Conservation (phyloP, 2,329 filamentous ascomycete genomes). For the Cadophora malorum region DNA sequence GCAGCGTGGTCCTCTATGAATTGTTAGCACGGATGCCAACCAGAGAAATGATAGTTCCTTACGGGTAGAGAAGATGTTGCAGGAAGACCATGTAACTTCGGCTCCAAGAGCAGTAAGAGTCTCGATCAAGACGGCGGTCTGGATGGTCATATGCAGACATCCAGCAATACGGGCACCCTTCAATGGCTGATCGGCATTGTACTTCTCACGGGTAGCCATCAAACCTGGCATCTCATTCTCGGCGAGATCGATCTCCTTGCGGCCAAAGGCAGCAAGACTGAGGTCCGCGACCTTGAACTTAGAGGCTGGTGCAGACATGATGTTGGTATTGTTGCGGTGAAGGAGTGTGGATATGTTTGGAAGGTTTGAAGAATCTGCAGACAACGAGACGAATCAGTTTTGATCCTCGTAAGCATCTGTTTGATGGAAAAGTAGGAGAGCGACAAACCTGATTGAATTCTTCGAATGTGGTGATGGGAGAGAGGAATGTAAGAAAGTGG, state of each 20-base stretch:
- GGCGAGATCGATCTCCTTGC: constrained; percentile 98
- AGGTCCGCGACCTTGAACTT: constrained; percentile 81
- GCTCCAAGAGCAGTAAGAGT: constrained; percentile 93
- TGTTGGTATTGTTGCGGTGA: constrained; percentile 37
- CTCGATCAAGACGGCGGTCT: constrained; percentile 99
- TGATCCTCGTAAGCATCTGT: not conserved
- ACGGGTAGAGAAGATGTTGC: constrained; percentile 98
- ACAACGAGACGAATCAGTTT: not conserved
- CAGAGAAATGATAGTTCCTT: not conserved
- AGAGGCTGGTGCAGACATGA: constrained; percentile 46
- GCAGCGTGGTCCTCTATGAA: constrained; percentile 78
- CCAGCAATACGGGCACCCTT: constrained; percentile 95
- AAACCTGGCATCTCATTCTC: constrained; percentile 98
- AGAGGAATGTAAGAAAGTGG: constrained; percentile 6
- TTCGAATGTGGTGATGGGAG: constrained; percentile 23
- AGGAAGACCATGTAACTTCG: constrained; percentile 98
- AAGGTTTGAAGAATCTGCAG: constrained; percentile 7
- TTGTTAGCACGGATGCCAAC: not conserved
- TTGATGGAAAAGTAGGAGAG: not conserved
- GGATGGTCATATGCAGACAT: constrained; percentile 84
- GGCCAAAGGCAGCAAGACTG: constrained; percentile 95
- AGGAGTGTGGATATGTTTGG: constrained; percentile 1
- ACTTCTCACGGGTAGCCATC: constrained; percentile 92
- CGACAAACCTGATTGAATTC: constrained; percentile 14
- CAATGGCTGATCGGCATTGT: constrained; percentile 90